phyloP scores from a whole-genome alignment of 2,329 filamentous ascomycete genomes.

The Fonsecaea pedrosoi region DNA sequence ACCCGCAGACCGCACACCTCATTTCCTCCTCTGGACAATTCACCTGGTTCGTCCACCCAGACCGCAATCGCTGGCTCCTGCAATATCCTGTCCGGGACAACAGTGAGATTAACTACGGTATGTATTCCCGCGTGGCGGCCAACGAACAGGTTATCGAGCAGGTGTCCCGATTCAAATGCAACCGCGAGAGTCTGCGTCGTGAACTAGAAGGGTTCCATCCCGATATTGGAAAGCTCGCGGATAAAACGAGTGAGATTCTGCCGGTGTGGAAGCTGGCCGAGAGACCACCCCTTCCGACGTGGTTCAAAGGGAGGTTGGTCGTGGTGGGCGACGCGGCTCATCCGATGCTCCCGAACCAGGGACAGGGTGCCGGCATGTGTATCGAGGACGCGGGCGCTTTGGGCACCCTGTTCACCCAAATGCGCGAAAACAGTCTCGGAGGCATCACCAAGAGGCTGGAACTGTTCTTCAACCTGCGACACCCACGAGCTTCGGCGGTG shows the following conservation, averaged over 20 bases:
- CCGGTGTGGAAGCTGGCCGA: constrained; percentile 8
- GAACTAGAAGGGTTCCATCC: constrained; percentile 9
- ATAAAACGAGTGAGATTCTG: constrained; percentile 1
- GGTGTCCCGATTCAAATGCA: constrained; percentile 3
- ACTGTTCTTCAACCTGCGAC: not conserved
- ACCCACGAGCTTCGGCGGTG: not conserved
- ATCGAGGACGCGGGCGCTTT: constrained; percentile 5
- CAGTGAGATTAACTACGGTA: not conserved
- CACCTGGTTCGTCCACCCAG: constrained; percentile 4
- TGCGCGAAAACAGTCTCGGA: not conserved
- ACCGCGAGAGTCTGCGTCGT: not conserved
- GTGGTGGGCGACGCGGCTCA: constrained; percentile 9
- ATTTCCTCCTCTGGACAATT: not conserved
- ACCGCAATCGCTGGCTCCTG: constrained; percentile 8
- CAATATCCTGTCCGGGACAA: not conserved
- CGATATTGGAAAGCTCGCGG: not conserved
- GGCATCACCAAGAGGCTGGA: not conserved
- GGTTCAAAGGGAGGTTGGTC: not conserved
- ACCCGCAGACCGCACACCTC: not conserved
- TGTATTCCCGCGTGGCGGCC: not conserved
- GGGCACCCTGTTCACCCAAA: not conserved
- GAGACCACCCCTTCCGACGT: constrained; percentile 5
- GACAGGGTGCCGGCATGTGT: constrained; percentile 7
- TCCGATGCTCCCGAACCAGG: constrained; percentile 8
- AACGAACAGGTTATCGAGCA: constrained; percentile 4